phyloP scores from a whole-genome alignment of 345 rosid species.

The Pistacia atlantica region DNA sequence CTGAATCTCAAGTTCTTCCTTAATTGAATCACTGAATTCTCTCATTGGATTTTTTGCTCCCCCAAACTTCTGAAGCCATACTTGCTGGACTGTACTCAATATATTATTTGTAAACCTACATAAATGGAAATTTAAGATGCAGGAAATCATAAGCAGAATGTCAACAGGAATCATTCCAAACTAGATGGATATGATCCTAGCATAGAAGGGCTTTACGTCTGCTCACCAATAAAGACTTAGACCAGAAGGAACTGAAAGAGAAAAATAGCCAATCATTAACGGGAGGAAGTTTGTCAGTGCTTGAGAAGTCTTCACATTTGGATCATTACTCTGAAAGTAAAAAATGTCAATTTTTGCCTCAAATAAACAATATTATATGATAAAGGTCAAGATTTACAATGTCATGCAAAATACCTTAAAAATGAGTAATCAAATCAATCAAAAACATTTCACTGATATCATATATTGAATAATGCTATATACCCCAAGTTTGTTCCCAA shows the following conservation, averaged over 20 bases:
- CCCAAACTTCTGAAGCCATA: slow-evolving; percentile 92
- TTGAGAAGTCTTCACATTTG: slow-evolving; percentile 89
- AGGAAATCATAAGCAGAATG: slow-evolving; percentile 10
- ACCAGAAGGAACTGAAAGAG: slow-evolving; percentile 99
- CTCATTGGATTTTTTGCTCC: slow-evolving; percentile 64
- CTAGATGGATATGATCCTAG: not conserved
- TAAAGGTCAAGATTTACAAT: not conserved
- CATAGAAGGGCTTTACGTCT: slow-evolving; percentile 15
- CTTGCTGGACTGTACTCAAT: slow-evolving; percentile 85
- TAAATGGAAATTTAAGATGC: slow-evolving; percentile 14
- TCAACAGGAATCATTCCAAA: not conserved
- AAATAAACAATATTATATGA: not conserved
- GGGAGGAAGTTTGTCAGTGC: slow-evolving; percentile 81
- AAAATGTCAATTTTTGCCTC: not conserved
- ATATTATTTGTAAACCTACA: slow-evolving; percentile 91
- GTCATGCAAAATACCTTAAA: not conserved
- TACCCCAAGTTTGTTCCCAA: too few relatives aligned
- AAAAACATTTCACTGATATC: not conserved
- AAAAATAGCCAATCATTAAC: slow-evolving; percentile 87
- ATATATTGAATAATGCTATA: too few relatives aligned
- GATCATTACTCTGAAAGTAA: slow-evolving; percentile 68
- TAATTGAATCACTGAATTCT: slow-evolving; percentile 41
- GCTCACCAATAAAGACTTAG: slow-evolving; percentile 95
- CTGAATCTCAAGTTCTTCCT: slow-evolving; percentile 40
- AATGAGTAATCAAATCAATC: not conserved